A percentile compares a stretch with the other conserved stretches of the same genome.
Evolutionary conservation across 306 rosid genomes (phyloP).

Genomic region (Pyrus communis): DNA sequence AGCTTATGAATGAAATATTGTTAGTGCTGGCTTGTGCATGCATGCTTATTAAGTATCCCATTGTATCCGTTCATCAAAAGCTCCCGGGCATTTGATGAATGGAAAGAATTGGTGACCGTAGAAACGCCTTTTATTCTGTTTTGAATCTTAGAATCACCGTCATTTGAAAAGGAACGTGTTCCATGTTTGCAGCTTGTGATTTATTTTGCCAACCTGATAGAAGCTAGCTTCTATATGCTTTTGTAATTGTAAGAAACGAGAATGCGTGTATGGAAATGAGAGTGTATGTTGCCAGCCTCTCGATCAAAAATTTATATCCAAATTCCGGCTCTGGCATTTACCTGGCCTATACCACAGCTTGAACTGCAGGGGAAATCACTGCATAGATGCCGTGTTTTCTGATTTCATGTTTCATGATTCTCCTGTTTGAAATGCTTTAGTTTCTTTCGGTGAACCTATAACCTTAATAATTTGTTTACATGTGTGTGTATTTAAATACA

Average conservation of each 20-base stretch:
- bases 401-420: not conserved
- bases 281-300: not conserved
- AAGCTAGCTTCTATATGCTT: not conserved
- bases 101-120: not conserved
- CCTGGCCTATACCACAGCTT: not conserved
- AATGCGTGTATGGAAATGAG: not conserved
- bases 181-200: not conserved
- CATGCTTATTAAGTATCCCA: not conserved
- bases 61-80: not conserved
- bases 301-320: not conserved
- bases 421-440: not conserved
- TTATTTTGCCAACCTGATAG: not conserved
- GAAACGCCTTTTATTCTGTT: not conserved
- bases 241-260: not conserved
- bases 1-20: not conserved
- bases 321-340: not conserved
- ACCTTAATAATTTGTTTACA: not conserved
- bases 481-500: slow-evolving; percentile 12
- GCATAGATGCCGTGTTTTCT: not conserved
- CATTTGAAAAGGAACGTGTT: not conserved
- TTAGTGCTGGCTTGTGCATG: not conserved
- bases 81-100: not conserved
- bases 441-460: not conserved
- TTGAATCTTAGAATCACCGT: not conserved
- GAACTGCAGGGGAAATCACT: not conserved